Conservation (phyloP, 257 asterid genomes). For the Solanum stenotomum region DNA sequence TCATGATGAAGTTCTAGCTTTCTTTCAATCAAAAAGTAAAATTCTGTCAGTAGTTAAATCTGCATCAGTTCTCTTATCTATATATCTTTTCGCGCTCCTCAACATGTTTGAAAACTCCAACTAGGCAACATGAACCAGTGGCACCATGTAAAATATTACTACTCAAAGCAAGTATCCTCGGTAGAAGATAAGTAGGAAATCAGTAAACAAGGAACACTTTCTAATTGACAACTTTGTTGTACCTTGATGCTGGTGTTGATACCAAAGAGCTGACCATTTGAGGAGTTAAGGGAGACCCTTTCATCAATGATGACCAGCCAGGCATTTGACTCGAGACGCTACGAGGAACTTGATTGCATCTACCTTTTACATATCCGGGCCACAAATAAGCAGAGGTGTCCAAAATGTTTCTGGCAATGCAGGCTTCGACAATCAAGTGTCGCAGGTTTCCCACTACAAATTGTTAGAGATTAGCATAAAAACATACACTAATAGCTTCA, state of each 20-base stretch:
- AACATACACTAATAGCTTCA: background rate
- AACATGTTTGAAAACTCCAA: background rate
- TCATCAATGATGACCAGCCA: constrained; percentile 87
- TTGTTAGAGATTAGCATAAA: constrained; percentile 20
- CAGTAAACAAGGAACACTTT: background rate
- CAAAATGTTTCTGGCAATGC: constrained; percentile 89
- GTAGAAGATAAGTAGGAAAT: background rate
- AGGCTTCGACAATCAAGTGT: constrained; percentile 92
- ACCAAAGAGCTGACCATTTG: constrained; percentile 64
- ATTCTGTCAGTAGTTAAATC: background rate
- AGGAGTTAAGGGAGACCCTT: constrained; percentile 76
- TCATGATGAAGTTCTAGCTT: background rate
- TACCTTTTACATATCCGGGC: constrained; percentile 95
- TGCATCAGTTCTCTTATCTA: background rate
- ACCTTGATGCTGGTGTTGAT: constrained; percentile 97
- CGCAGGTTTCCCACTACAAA: constrained; percentile 72
- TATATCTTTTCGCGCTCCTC: background rate
- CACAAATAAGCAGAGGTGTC: constrained; percentile 89
- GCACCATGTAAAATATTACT: background rate
- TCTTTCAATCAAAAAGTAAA: background rate
- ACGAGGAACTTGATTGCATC: constrained; percentile 67
- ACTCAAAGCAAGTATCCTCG: background rate
- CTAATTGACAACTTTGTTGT: constrained; percentile 16
- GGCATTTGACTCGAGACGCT: constrained; percentile 61
- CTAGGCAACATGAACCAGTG: background rate